Conservation (phyloP, 305 asterid species). For the Fraxinus ornus region DNA sequence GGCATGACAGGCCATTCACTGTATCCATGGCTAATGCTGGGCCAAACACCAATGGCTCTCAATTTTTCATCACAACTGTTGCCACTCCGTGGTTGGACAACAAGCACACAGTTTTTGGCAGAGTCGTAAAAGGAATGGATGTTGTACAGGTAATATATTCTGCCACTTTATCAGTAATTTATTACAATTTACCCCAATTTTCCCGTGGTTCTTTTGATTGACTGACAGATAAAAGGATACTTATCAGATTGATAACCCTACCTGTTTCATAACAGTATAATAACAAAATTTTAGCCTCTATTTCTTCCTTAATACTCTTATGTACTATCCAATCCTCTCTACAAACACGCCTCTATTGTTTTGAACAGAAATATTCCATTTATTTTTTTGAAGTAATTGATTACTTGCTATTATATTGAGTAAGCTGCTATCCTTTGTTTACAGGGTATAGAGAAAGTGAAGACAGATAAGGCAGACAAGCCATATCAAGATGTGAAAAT, state of each 20-base stretch:
- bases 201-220: background rate
- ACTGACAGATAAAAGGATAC: background rate
- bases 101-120: conserved; percentile 95
- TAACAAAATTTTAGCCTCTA: background rate
- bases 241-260: background rate
- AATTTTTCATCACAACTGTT: conserved; percentile 88
- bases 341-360: background rate
- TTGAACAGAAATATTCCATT: background rate
- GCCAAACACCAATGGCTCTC: conserved; percentile 95
- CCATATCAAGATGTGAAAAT: conserved; percentile 93
- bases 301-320: background rate
- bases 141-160: conserved; percentile 76
- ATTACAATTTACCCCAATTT: background rate
- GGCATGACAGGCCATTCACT: conserved; percentile 96
- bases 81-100: conserved; percentile 99
- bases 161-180: background rate
- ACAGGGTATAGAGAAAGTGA: conserved; percentile 94
- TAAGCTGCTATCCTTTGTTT: background rate
- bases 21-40: conserved; percentile 98
- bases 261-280: background rate
- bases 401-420: conserved; percentile 9
- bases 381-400: background rate
- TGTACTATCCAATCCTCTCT: background rate
- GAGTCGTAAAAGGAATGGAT: conserved; percentile 94
- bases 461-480: conserved; percentile 80